Evolutionary conservation across 768 basidiomycete species (phyloP), one percentile per base, ranked within the genome.

Genomic region (Lentinula sp.): DNA sequence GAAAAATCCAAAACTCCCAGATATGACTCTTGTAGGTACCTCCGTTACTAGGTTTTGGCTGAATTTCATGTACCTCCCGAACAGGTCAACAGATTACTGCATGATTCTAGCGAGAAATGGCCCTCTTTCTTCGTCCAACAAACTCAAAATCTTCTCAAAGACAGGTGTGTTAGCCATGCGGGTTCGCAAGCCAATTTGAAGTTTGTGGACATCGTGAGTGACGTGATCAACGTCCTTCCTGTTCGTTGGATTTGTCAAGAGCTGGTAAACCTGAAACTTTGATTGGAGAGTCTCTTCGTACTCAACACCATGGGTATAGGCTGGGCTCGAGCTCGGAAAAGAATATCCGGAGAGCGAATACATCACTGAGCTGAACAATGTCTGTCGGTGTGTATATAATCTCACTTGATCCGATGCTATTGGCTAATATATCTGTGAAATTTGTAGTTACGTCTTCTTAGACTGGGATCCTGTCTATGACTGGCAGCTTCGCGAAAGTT

Each of bases 151-250:
- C 57, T 59, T 6, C 5, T 59, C 35, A 37, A 59, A 51, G 52
- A 52, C 61, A 35, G 60, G 66, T 59, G 46, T 2, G 72, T 77
- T 51, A 61, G 63, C 35, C 64, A 72, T 35, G 68, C 70, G 13
- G 74, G 70, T 5, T 63, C 69, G 15, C 52, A 58, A 15, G 59
- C 63, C 16, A 39, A 23, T 16, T 6, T 42, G 36, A 72, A 64
- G 36, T 76, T 70, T 54, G 69, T 90, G 20, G 87, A 91, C 67
- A 78, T 91, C 41, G 80, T 90, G 6, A 75, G 74, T 45, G 85
- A 91, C 64, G 87, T 91, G 20, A 80, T 88, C 66, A 87, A 90
- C 63, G 67, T 78, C 32, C 61, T 87, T 42, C 83, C 88, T 0
- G 69, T 87, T 4, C 77, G 82, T 61, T 91, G 86, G 86, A 76